Conservation (phyloP, 345 rosid genomes). For the Noccaea caerulescens region DNA sequence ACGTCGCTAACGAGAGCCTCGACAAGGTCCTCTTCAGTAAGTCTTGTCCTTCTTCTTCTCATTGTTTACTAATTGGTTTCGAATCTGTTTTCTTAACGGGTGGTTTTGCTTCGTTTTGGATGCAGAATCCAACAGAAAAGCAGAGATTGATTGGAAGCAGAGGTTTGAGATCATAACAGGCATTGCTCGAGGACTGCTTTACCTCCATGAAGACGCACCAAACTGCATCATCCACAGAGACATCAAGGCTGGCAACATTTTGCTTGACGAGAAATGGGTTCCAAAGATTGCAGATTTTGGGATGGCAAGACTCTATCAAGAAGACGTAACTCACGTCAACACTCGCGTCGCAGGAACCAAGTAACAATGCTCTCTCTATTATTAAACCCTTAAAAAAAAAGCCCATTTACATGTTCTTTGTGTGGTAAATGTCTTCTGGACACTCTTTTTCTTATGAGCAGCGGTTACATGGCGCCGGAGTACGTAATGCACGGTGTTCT, state of each 20-base stretch:
- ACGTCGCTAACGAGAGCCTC: slow-evolving; percentile 78
- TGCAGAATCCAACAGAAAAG: slow-evolving; percentile 58
- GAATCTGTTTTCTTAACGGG: too few relatives aligned
- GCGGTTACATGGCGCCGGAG: slow-evolving; percentile 99
- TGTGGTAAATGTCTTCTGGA: neutral
- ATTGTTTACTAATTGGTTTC: neutral
- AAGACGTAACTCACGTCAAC: slow-evolving; percentile 83
- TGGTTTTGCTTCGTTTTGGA: slow-evolving; percentile 16
- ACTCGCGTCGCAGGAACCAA: slow-evolving; percentile 96
- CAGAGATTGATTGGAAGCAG: slow-evolving; percentile 76
- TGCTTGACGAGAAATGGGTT: slow-evolving; percentile 91
- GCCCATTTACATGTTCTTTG: neutral
- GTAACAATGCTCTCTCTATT: slow-evolving; percentile 51
- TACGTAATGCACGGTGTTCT: slow-evolving; percentile 82
- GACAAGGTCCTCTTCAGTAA: slow-evolving; percentile 95
- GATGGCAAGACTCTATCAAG: slow-evolving; percentile 98
- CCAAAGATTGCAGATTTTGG: slow-evolving; percentile 99
- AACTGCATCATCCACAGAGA: slow-evolving; percentile 89
- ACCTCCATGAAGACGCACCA: slow-evolving; percentile 92
- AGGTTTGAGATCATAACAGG: slow-evolving; percentile 79
- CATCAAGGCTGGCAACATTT: slow-evolving; percentile 91
- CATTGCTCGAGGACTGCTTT: slow-evolving; percentile 85
- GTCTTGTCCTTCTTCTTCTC: slow-evolving; percentile 34
- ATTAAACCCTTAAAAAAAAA: neutral
- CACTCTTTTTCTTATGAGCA: slow-evolving; percentile 30